phyloP scores from a whole-genome alignment of 2,329 filamentous ascomycete species.

The Trichoderma oligosporum region DNA sequence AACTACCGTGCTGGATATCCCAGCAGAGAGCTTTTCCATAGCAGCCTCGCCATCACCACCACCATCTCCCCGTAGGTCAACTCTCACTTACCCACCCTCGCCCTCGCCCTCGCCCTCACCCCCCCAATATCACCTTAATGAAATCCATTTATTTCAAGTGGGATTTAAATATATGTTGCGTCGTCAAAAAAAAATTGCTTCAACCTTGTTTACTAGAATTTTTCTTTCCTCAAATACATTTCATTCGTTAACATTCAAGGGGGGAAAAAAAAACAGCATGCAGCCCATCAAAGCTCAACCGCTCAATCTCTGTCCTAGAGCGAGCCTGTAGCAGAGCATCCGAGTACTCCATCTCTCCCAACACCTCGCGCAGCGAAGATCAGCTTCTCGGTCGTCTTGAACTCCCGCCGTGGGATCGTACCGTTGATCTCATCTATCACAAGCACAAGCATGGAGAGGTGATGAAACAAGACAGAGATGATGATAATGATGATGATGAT shows the following conservation, averaged over 20 bases:
- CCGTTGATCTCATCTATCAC: conserved; percentile 37
- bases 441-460: conserved; percentile 18
- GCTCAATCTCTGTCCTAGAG: conserved; percentile 15
- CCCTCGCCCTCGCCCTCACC: background rate
- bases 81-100: no score
- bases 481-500: no score
- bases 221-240: no score
- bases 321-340: conserved; percentile 6
- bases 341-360: background rate
- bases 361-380: background rate
- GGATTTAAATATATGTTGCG: no score
- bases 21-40: background rate
- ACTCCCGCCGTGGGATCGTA: conserved; percentile 36
- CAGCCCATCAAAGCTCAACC: conserved; percentile 4
- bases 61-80: conserved; percentile 1
- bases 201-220: no score
- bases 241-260: no score
- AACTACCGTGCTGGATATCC: conserved; percentile 3
- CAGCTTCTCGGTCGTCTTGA: background rate
- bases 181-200: background rate
- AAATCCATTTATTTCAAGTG: background rate
- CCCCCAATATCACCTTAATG: background rate
- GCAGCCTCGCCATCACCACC: conserved; percentile 6
- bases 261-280: background rate
- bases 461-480: background rate